Conservation (phyloP, 164 flowering plant genomes). For the Pachysandra terminalis region DNA sequence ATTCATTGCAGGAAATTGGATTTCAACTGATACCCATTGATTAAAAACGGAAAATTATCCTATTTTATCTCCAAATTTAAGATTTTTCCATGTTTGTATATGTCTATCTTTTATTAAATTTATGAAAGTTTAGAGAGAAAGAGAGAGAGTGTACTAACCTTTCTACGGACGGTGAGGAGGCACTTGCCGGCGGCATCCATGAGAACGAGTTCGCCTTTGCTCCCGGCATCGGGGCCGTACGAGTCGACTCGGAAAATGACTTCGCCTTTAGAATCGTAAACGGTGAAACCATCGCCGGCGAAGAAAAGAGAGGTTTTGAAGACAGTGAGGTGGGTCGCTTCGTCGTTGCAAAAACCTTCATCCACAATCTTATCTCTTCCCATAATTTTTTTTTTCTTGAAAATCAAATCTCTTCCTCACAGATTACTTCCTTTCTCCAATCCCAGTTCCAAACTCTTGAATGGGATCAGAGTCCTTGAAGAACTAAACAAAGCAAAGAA, state of each 20-base stretch:
- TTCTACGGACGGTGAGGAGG: slow-evolving; percentile 81
- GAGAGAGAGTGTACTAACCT: slow-evolving; percentile 36
- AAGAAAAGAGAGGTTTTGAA: slow-evolving; percentile 76
- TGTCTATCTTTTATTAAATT: not conserved
- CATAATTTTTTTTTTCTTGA: not conserved
- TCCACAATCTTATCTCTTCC: slow-evolving; percentile 26
- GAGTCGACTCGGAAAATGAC: slow-evolving; percentile 83
- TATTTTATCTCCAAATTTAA: too few relatives aligned
- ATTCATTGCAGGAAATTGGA: not conserved
- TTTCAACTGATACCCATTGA: not conserved
- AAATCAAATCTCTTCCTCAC: too few relatives aligned
- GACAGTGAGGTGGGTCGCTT: slow-evolving; percentile 78
- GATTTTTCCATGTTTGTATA: not conserved
- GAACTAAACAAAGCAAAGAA: too few relatives aligned
- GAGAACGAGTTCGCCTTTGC: slow-evolving; percentile 63
- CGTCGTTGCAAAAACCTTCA: slow-evolving; percentile 32
- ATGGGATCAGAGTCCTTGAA: too few relatives aligned
- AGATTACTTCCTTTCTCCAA: too few relatives aligned
- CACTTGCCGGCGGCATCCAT: slow-evolving; percentile 80
- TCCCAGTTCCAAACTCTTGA: too few relatives aligned
- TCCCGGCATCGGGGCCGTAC: slow-evolving; percentile 60
- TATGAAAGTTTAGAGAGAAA: not conserved
- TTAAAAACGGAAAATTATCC: not conserved
- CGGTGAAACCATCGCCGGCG: slow-evolving; percentile 86
- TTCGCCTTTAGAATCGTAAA: slow-evolving; percentile 57